Base-by-base conservation (phyloP, 148 eudicot genomes). In the Limonium bicolor region DNA sequence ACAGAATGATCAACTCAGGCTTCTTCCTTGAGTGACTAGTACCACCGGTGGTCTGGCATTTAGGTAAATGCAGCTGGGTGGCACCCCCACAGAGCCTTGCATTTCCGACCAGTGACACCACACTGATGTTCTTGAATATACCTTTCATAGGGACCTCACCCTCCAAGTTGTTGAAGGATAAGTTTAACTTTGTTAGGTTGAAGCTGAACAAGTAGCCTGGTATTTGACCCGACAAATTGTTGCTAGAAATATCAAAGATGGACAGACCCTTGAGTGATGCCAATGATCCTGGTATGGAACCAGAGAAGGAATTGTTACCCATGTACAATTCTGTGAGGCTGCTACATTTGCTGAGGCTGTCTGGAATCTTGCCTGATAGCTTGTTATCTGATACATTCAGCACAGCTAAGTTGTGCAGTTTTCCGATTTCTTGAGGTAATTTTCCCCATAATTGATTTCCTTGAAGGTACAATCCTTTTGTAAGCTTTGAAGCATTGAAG, bases 1-100 rank as follows among this genome's bases (percentile, higher is more conserved):
- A n/a, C n/a, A n/a, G n/a, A n/a, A n/a, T n/a, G n/a, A n/a, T n/a
- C 46, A 41, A n/a, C n/a, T n/a, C n/a, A n/a, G n/a, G n/a, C 15
- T 40, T 36, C 6, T n/a, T 14, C 36, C 22, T 35, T 5, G 51
- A 26, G 4, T 40, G 0, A 0, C 4, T 10, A 10, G 4, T 32
- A 1, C 16, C n/a, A n/a, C n/a, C n/a, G n/a, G n/a, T n/a, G n/a
- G n/a, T n/a, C n/a, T n/a, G 29, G 27, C 73, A 67, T 38, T 0
- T 33, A 10, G 72, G 69, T 1, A 73, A 23, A 2, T 55, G 50
- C 3, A 65, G 41, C 19, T 41, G 39, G 4, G 54, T 17, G 13
- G 44, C 31, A 7, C 75, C 75, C 36, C 80, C 75, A 41, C 72
- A 69, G 0, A 73, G 69, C 47, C 29, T 48, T 3, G n/a, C 35